Evolutionary conservation across 371 early-diverging fungal species (phyloP).

Genomic region (Mortierella sp.): DNA sequence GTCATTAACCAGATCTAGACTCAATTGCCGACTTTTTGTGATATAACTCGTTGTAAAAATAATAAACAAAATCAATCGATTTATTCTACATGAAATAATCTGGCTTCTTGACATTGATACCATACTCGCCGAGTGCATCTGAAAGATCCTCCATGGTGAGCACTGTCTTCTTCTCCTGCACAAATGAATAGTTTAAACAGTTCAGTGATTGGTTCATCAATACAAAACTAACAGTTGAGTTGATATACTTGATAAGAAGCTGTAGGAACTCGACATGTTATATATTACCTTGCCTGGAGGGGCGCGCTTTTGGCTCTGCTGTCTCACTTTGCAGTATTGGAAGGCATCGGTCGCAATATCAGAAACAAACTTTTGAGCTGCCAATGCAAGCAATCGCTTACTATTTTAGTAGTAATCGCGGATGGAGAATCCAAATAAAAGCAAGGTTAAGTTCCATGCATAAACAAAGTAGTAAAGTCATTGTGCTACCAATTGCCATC

Average conservation of each 20-base stretch:
- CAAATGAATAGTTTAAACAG: not conserved
- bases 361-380: conserved; percentile 95
- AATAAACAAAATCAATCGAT: not conserved
- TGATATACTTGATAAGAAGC: not conserved
- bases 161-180: conserved; percentile 84
- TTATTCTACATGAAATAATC: conserved; percentile 80
- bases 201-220: not conserved
- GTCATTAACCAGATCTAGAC: not conserved
- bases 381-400: conserved; percentile 91
- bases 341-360: conserved; percentile 96
- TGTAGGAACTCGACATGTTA: not conserved
- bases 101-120: conserved; percentile 94
- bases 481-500: too few relatives aligned
- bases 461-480: too few relatives aligned
- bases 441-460: not conserved
- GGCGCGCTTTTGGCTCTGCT: conserved; percentile 70
- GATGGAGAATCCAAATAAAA: not conserved
- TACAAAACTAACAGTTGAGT: not conserved
- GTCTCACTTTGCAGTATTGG: conserved; percentile 92
- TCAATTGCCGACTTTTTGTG: not conserved
- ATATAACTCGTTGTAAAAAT: conserved; percentile 1
- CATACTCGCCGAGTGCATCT: conserved; percentile 92
- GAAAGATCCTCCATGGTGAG: conserved; percentile 95
- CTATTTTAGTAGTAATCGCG: conserved; percentile 49
- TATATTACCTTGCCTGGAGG: conserved; percentile 49